These are phyloP conservation scores for Penicillium paxilli DNA, from an alignment of 495 filamentous ascomycete genomes.

Conservation along the genomic window DNA sequence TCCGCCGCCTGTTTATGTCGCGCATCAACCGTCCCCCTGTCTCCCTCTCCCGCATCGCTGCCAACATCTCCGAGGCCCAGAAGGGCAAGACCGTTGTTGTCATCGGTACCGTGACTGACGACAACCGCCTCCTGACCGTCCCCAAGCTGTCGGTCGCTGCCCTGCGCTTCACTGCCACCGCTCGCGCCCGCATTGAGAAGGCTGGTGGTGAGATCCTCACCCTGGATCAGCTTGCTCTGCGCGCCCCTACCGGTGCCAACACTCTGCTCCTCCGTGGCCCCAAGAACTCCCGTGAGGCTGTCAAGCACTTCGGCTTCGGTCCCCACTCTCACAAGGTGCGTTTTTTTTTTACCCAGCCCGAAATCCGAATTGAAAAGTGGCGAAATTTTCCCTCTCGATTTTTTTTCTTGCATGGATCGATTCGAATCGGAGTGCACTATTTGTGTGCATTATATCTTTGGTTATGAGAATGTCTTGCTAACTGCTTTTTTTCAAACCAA, in stretches of 20 bases:
- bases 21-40: slow-evolving; percentile 95
- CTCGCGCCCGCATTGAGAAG: slow-evolving; percentile 86
- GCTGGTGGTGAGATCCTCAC: slow-evolving; percentile 94
- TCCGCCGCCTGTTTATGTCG: slow-evolving; percentile 95
- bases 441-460: no score
- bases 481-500: background rate
- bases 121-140: slow-evolving; percentile 84
- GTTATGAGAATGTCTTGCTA: background rate
- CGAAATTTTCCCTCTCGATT: no score
- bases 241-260: slow-evolving; percentile 90
- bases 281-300: slow-evolving; percentile 94
- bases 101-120: slow-evolving; percentile 92
- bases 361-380: background rate
- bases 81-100: slow-evolving; percentile 89
- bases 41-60: slow-evolving; percentile 85
- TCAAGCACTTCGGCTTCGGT: slow-evolving; percentile 98
- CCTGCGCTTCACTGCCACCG: slow-evolving; percentile 92
- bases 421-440: background rate
- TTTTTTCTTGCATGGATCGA: background rate
- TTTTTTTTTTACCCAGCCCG: slow-evolving; percentile 23
- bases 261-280: slow-evolving; percentile 92
- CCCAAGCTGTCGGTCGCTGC: slow-evolving; percentile 93
- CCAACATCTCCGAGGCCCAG: slow-evolving; percentile 62
- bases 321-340: slow-evolving; percentile 95
- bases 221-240: slow-evolving; percentile 91